Conservation (phyloP, 768 basidiomycete genomes). For the Coprinopsis strossmayeri region DNA sequence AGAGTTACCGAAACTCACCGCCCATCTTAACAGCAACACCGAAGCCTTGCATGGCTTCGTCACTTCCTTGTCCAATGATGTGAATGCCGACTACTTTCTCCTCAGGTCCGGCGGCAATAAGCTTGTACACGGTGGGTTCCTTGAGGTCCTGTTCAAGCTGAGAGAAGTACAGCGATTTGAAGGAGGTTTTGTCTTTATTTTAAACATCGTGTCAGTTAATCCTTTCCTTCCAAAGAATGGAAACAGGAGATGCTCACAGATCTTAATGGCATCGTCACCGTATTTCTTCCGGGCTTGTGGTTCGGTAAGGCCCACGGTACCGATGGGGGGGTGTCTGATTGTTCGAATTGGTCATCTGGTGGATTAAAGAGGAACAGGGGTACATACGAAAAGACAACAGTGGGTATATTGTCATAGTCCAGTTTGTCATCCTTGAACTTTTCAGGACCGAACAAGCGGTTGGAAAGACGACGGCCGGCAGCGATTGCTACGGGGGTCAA, state of each 20-base stretch:
- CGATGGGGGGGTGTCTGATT: slow-evolving; percentile 85
- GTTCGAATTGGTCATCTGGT: slow-evolving; percentile 5
- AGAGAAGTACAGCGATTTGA: slow-evolving; percentile 86
- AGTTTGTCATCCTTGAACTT: slow-evolving; percentile 86
- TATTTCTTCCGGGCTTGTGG: slow-evolving; percentile 83
- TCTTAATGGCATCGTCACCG: slow-evolving; percentile 82
- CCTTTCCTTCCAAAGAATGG: neutral
- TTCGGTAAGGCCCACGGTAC: slow-evolving; percentile 93
- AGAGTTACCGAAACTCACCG: slow-evolving; percentile 24
- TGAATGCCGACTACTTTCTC: slow-evolving; percentile 97
- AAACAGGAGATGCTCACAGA: slow-evolving; percentile 61
- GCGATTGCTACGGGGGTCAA: slow-evolving; percentile 98
- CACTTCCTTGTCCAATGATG: slow-evolving; percentile 85
- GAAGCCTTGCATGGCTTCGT: slow-evolving; percentile 95
- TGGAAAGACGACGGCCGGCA: slow-evolving; percentile 83
- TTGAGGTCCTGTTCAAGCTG: slow-evolving; percentile 89
- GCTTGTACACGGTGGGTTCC: slow-evolving; percentile 92
- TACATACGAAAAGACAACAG: slow-evolving; percentile 93
- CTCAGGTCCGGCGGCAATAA: slow-evolving; percentile 80
- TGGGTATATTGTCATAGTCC: slow-evolving; percentile 84
- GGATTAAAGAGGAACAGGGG: slow-evolving; percentile 3
- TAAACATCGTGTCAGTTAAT: slow-evolving; percentile 2
- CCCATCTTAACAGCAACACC: slow-evolving; percentile 98
- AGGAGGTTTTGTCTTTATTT: slow-evolving; percentile 63
- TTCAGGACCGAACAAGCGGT: slow-evolving; percentile 84